Base-by-base conservation (phyloP, 148 eudicot species). In the Fagopyrum esculentum region DNA sequence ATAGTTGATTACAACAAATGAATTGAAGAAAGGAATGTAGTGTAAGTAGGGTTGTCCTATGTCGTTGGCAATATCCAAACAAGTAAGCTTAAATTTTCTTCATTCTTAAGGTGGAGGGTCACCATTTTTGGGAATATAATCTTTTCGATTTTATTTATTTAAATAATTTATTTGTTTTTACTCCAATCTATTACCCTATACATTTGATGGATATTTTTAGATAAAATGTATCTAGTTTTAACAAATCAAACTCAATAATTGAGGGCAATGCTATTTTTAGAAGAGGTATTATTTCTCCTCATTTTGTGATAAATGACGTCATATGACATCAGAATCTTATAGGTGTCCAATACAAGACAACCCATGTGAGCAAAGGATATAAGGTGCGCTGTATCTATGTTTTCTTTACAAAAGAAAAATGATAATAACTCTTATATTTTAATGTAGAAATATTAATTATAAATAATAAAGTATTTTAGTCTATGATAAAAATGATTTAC, bases 271-370 rank as follows among this genome's bases (percentile, higher is more conserved):
- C 19, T 57, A 56, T 6, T 56, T 56, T 15, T 56, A 56, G 19
- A n/a, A 12, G 52, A 8, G 9, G 52, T 49, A 49, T 49, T 9
- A 17, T 56, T 15, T 17, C 2, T 26, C 9, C 11, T 60, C 10
- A 7, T 60, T 9, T 60, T 7, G 0, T 12, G 22, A 9, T 59
- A 64, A 64, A 64, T 64, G 69, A 49, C 52, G 12, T 49, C 52
- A 49, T 49, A 49, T 49, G 12, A 64, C 45, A 11, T 29, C 45
- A 63, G 0, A 29, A 30, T 2, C 3, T 2, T 29, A 9, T 30
- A 63, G 4, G 17, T 30, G 45, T 10, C n/a, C 44, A 29, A 63
- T 66, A 64, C 17, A 66, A 66, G 71, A 64, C 70, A 64, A 64
- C 30, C n/a, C 70, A 64, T 64, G 70, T 64, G 70, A 64, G 43